Evolutionary conservation across 2,329 filamentous ascomycete species (phyloP), one percentile per base, ranked within the genome.

Genomic region (Fusarium brachygibbosum): DNA sequence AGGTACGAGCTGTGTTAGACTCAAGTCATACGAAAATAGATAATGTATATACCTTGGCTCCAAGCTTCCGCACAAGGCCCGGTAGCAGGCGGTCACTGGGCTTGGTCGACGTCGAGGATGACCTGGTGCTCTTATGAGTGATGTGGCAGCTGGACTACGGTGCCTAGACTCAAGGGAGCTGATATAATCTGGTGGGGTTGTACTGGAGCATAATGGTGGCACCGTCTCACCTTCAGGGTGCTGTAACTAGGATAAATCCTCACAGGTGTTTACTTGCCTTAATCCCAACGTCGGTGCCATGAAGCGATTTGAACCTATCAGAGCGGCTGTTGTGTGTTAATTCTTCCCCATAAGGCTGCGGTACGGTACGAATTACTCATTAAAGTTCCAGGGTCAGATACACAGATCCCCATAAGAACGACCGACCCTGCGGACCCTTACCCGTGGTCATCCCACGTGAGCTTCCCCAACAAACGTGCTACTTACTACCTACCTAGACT

Each of bases 401-500:
- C 16, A 21, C 25, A 38, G 45, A 37, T 50, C 46, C n/a, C n/a
- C n/a, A n/a, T 58, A 44, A 29, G 31, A 51, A 37, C 37, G 35
- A 34, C 41, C 41, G 53, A 44, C 66, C 44, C 42, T 62, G 42
- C 50, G 52, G 66, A 61, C 62, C 69, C 54, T 54, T 60, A 56
- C 69, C 69, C 63, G 69, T 69, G 68, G 56, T 56, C 49, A 35
- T 64, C 54, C 68, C 69, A 71, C 69, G 69, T 71, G 69, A 71
- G 69, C 60, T 62, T 66, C 66, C 69, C 69, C 69, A 71, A 71
- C 69, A 72, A 69, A 72, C 66, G 41, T 68, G 68, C 23, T 42
- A 41, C 38, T 12, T 41, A 29, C 5, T 29, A 40, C 37, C 19
- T 21, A 6, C 21, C 14, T 42, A 10, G 21, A 42, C 21, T 42